Percentiles rank a stretch among this genome's conserved stretches.
Evolutionary conservation across 306 rosid genomes (phyloP).

Genomic region (Pyrus betulifolia): DNA sequence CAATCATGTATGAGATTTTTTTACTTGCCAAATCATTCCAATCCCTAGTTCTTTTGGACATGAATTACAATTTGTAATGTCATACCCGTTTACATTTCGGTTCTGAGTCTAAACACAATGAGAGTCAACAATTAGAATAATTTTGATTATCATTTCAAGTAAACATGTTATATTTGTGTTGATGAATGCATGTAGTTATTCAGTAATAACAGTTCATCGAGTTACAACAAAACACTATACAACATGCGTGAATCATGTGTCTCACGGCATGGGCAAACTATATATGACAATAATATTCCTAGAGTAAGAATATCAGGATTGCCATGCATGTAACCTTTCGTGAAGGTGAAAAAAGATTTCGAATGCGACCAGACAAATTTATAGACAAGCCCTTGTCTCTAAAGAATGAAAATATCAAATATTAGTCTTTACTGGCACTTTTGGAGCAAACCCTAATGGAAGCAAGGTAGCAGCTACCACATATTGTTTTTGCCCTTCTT

Average conservation of each 20-base stretch:
- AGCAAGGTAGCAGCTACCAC: slow-evolving; percentile 47
- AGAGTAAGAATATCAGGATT: not conserved
- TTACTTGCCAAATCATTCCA: too few relatives aligned
- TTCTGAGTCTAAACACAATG: too few relatives aligned
- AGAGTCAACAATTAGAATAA: too few relatives aligned
- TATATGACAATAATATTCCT: not conserved
- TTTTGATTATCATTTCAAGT: not conserved
- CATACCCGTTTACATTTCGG: too few relatives aligned
- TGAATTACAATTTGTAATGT: too few relatives aligned
- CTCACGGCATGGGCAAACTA: not conserved
- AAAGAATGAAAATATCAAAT: not conserved
- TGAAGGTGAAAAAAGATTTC: slow-evolving; percentile 2
- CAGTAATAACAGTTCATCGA: not conserved
- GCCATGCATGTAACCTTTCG: not conserved
- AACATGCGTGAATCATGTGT: not conserved
- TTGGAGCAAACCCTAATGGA: slow-evolving; percentile 25
- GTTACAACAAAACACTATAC: not conserved
- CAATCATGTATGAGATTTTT: not conserved
- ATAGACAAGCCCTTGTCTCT: slow-evolving; percentile 8
- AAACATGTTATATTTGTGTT: not conserved
- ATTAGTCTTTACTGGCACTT: slow-evolving; percentile 6
- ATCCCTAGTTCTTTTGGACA: too few relatives aligned
- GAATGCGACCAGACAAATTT: not conserved
- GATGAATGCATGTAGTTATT: not conserved
- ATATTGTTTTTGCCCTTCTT: not conserved